phyloP scores from a whole-genome alignment of 257 asterid genomes.

The Nicotiana knightiana region DNA sequence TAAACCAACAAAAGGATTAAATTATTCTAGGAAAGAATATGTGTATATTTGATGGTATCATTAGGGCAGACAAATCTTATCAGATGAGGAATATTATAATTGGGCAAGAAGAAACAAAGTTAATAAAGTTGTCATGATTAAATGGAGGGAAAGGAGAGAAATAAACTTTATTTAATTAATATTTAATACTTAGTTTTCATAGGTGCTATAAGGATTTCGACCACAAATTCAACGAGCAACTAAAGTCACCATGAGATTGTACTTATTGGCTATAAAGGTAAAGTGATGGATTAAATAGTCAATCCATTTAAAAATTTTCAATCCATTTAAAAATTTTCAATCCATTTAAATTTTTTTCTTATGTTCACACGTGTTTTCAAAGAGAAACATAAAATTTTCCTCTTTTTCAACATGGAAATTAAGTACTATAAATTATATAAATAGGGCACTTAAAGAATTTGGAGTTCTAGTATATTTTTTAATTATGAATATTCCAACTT shows the following conservation, averaged over 20 bases:
- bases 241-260: neutral
- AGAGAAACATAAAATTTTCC: neutral
- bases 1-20: neutral
- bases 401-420: neutral
- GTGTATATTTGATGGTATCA: neutral
- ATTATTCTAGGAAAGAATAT: neutral
- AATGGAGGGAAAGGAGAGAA: neutral
- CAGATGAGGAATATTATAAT: neutral
- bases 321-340: neutral
- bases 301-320: neutral
- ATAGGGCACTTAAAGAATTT: neutral
- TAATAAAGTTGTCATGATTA: conserved; percentile 10
- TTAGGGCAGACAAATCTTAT: conserved; percentile 11
- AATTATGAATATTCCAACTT: neutral
- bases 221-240: neutral
- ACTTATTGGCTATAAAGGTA: neutral
- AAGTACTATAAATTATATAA: neutral
- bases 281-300: neutral
- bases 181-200: neutral
- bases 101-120: conserved; percentile 13
- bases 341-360: neutral
- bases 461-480: no score
- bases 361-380: neutral
- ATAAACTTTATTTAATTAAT: neutral
- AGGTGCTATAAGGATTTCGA: neutral